Percentiles rank a stretch among this genome's conserved stretches.
Evolutionary conservation across 352 stramenopile genomes (phyloP).

Genomic region (Pythium vanterpoolii): DNA sequence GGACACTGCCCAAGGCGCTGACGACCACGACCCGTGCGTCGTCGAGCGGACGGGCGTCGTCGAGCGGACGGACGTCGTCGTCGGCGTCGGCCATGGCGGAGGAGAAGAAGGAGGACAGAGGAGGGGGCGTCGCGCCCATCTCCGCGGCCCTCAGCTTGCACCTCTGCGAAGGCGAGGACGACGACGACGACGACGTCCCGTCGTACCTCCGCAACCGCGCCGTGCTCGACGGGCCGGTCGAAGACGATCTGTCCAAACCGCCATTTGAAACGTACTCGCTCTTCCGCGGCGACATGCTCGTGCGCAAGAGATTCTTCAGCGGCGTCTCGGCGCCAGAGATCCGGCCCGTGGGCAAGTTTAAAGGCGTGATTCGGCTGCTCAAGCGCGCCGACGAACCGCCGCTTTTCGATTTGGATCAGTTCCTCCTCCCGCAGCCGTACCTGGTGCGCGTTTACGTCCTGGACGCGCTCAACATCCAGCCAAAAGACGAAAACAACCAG

Average conservation of each 20-base stretch:
- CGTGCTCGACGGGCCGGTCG: conserved; percentile 46
- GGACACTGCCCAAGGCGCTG: conserved; percentile 26
- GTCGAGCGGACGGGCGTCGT: not conserved
- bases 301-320: conserved; percentile 33
- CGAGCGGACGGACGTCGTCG: not conserved
- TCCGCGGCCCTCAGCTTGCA: conserved; percentile 6
- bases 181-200: conserved; percentile 65
- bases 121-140: conserved; percentile 9
- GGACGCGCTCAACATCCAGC: conserved; percentile 73
- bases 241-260: conserved; percentile 59
- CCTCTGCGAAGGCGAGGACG: conserved; percentile 27
- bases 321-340: conserved; percentile 34
- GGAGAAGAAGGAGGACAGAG: conserved; percentile 16
- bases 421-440: conserved; percentile 76
- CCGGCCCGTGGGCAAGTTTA: conserved; percentile 80
- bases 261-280: conserved; percentile 84
- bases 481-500: conserved; percentile 80
- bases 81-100: not conserved
- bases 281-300: conserved; percentile 49
- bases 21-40: not conserved
- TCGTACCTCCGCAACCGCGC: conserved; percentile 67
- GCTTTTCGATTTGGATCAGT: conserved; percentile 70
- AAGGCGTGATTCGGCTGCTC: conserved; percentile 84
- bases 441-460: conserved; percentile 87
- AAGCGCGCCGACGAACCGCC: conserved; percentile 62